Conservation (phyloP, 2,329 filamentous ascomycete species). For the Neurospora sp. region DNA sequence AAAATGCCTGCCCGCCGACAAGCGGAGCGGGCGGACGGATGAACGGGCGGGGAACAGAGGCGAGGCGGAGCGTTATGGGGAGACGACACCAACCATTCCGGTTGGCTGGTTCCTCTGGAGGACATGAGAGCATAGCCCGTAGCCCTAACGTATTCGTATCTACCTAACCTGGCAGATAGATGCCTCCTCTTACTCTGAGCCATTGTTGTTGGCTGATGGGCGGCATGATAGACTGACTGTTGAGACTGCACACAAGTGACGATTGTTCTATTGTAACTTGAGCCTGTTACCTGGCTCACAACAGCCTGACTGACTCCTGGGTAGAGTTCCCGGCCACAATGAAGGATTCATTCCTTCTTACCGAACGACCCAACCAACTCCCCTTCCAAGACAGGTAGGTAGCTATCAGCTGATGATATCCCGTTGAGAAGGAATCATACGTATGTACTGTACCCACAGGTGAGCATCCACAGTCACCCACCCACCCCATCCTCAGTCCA, state of each 20-base stretch:
- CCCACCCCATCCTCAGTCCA: neutral
- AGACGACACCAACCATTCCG: neutral
- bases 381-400: neutral
- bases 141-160: neutral
- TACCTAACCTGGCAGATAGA: neutral
- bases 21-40: neutral
- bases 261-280: neutral
- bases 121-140: neutral
- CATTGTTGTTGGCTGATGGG: neutral
- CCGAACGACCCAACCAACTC: neutral
- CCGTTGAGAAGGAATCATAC: neutral
- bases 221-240: neutral
- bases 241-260: neutral
- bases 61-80: neutral
- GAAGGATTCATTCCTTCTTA: neutral
- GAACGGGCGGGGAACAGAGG: neutral
- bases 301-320: neutral
- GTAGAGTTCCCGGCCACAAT: neutral
- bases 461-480: neutral
- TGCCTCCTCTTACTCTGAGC: neutral
- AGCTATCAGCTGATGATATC: neutral
- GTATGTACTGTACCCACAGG: neutral
- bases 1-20: neutral
- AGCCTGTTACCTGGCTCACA: neutral
- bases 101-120: neutral